Evolutionary conservation across 345 rosid genomes (phyloP), one percentile per base, ranked within the genome.

Genomic region (Sapria himalayana): DNA sequence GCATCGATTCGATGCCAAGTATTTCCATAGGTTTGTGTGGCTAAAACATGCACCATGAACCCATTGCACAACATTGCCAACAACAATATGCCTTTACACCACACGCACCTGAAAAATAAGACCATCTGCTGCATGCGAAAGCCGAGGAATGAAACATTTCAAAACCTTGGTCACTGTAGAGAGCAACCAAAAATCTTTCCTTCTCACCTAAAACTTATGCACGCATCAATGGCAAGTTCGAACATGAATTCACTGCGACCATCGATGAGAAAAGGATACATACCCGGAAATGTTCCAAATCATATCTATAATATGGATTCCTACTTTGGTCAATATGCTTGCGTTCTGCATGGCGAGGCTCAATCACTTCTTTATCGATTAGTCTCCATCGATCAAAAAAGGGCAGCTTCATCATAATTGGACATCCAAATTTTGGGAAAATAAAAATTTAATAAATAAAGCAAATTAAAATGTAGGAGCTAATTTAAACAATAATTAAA

Each of bases 61-160:
- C n/a, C n/a, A n/a, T n/a, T n/a, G n/a, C n/a, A n/a, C n/a, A n/a
- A n/a, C n/a, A n/a, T n/a, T n/a, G n/a, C n/a, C n/a, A n/a, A n/a
- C n/a, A n/a, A n/a, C n/a, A n/a, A n/a, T n/a, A n/a, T n/a, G n/a
- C n/a, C n/a, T n/a, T n/a, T n/a, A n/a, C n/a, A n/a, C n/a, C n/a
- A n/a, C n/a, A n/a, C n/a, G n/a, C 47, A 89, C 98, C 93, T 89
- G 98, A 71, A 89, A 82, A 46, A 89, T 76, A 39, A 89, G 77
- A 22, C 98, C 98, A 50, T 89, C 98, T 3, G 98, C 95, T 50
- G 82, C 95, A 67, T 89, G 98, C 22, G 98, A 82, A 49, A 89
- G 95, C 65, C 50, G 70, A 7, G 98, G 98, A 46, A 82, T 89
- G 56, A 89, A 89, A 45, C 82, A 94, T 59, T 70, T 82, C 49